Evolutionary conservation across 2,329 filamentous ascomycete genomes (phyloP), one percentile per base, ranked within the genome.

Genomic region (Teratosphaeria epicoccoides): DNA sequence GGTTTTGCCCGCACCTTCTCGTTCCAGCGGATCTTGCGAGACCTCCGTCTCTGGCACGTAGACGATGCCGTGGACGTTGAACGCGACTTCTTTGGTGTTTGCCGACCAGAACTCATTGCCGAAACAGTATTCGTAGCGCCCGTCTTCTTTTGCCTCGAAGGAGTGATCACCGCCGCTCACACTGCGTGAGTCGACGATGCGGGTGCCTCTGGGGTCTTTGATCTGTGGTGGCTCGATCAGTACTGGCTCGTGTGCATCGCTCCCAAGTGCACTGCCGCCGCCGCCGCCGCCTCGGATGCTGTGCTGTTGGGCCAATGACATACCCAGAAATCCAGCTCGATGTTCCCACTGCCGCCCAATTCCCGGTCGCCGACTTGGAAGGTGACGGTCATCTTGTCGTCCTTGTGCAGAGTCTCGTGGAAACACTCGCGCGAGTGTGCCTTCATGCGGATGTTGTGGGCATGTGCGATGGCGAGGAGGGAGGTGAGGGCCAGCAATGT

Each of bases 311-410:
- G 17, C 12, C 4, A 9, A 28, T 5, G 37, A 59, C 82, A 61
- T 82, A 97, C 93, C 89, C 89, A 97, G 70, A 98, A 98, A 71
- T 98, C 93, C 66, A 98, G 85, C 62, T 97, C 90, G 54, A 98
- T 76, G 67, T 96, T 97, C 28, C 91, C 91, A 52, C 89, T 90
- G 49, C 87, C 87, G 49, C 91, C 91, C 72, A 95, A 96, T 70
- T 98, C 93, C 61, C 91, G 79, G 70, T 98, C 93, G 67, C 93
- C 93, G 53, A 97, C 91, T 75, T 97, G 93, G 78, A 94, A 98
- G 25, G 90, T 95, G 54, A 98, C 90, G 7, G 89, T 96, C 93
- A 98, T 98, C 72, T 85, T 87, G 76, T 98, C 93, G 71, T 95
- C 93, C 69, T 80, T 82, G 76, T 95, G 91, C 54, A 98, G 82